Evolutionary conservation across 2,329 filamentous ascomycete species (phyloP).

Genomic region (Domatiomyces catenatus): DNA sequence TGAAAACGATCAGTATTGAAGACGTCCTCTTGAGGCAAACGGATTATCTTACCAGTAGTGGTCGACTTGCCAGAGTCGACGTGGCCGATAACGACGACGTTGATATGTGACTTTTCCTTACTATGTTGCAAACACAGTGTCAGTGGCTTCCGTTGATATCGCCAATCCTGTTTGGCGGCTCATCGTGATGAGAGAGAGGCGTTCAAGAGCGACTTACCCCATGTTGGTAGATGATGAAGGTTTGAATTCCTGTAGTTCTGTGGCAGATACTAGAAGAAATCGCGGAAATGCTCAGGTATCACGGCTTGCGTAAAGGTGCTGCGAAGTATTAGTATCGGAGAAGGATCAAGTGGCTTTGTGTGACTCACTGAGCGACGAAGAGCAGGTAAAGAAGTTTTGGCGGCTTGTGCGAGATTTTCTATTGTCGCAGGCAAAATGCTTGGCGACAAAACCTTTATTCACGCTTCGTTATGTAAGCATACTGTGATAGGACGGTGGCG

Average conservation of each 20-base stretch:
- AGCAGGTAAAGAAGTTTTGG: slow-evolving; percentile 10
- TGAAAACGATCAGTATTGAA: slow-evolving; percentile 29
- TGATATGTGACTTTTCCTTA: slow-evolving; percentile 94
- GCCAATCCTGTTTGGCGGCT: slow-evolving; percentile 3
- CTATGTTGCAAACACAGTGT: slow-evolving; percentile 31
- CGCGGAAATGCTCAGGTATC: slow-evolving; percentile 34
- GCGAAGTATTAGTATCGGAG: slow-evolving; percentile 18
- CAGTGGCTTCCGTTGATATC: slow-evolving; percentile 13
- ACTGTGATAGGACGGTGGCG: no score
- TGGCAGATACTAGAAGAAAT: slow-evolving; percentile 33
- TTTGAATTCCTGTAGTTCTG: slow-evolving; percentile 33
- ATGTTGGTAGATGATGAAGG: slow-evolving; percentile 35
- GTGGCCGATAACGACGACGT: slow-evolving; percentile 98
- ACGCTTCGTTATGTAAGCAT: no score
- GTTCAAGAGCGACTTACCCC: slow-evolving; percentile 37
- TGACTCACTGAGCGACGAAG: slow-evolving; percentile 19
- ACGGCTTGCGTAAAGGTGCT: slow-evolving; percentile 40
- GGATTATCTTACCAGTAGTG: slow-evolving; percentile 58
- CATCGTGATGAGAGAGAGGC: slow-evolving; percentile 6
- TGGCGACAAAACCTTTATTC: slow-evolving; percentile 4
- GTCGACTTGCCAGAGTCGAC: slow-evolving; percentile 99
- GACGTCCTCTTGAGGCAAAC: slow-evolving; percentile 3
- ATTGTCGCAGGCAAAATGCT: slow-evolving; percentile 8
- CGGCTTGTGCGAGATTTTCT: slow-evolving; percentile 16
- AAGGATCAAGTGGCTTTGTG: slow-evolving; percentile 6